Base-by-base conservation (phyloP, 805 yeast genomes). In the Scheffersomyces stipitis region DNA sequence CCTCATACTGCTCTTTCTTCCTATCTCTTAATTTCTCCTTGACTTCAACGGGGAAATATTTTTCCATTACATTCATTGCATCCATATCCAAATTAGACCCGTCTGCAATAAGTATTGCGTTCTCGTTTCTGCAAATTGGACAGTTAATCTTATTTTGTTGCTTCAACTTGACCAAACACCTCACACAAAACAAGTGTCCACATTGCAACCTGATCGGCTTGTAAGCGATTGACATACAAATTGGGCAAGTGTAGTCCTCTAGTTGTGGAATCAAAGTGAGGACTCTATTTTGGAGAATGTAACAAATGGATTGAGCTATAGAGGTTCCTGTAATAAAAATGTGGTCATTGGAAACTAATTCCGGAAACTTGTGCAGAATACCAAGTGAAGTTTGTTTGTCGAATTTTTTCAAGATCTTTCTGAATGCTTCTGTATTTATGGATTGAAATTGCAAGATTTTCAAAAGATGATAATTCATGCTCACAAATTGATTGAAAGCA, bases 211-310 rank as follows among this genome's bases (percentile, higher is more conserved):
- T 61, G 32, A 84, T 80, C 2, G 93, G 93, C 49, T 83, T 81
- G 60, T 73, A 84, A 0, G 89, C 88, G 31, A 84, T 71, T 2
- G 76, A 70, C 55, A 76, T 73, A 53, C 93, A 84, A 7, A 84
- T 78, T 1, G 90, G 87, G 52, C 93, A 84, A 1, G 78, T 64
- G 49, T 83, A 84, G 54, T 85, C 91, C 33, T 84, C 90, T 4
- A 85, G 60, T 54, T 83, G 90, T 1, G 93, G 93, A 1, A 83
- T 63, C 1, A 84, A 57, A 18, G 73, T 69, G 26, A 84, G 56
- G 13, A 84, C 57, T 17, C 77, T 67, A 16, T 65, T 66, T 20
- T 81, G 73, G 23, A 84, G 78, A 18, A 81, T 69, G 26, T 60
- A 69, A 50, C 83, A 80, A 16, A 81, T 68, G 15, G 73, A 67